These are phyloP conservation scores for Litchi chinensis DNA, from an alignment of 345 rosid genomes.

Conservation along the genomic window DNA sequence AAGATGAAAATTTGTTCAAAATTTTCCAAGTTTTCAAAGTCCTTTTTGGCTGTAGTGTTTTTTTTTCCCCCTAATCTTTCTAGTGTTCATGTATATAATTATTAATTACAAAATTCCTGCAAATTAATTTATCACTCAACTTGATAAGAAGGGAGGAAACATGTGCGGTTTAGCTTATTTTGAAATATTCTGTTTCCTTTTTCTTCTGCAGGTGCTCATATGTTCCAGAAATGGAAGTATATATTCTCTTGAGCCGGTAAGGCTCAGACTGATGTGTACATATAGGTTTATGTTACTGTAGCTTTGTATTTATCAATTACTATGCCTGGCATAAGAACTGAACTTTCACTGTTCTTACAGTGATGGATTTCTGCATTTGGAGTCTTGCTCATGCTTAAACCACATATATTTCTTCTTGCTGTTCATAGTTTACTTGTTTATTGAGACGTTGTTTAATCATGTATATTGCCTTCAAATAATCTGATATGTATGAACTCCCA, in stretches of 20 bases:
- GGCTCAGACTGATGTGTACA: not conserved
- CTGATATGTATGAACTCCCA: not conserved
- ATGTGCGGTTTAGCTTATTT: not conserved
- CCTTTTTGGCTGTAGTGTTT: not conserved
- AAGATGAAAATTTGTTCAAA: not conserved
- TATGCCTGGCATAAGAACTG: not conserved
- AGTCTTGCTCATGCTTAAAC: not conserved
- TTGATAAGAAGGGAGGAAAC: not conserved
- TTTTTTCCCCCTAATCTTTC: not conserved
- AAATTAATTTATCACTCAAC: not conserved
- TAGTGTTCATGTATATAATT: not conserved
- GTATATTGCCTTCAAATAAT: not conserved
- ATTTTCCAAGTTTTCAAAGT: not conserved
- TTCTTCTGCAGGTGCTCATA: slow-evolving; percentile 62
- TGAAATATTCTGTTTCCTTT: not conserved
- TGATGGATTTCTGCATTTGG: not conserved
- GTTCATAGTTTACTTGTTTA: not conserved
- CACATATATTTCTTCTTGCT: not conserved
- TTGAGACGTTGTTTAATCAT: not conserved
- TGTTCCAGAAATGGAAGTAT: slow-evolving; percentile 85
- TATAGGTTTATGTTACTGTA: slow-evolving; percentile 7
- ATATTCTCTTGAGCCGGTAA: slow-evolving; percentile 72
- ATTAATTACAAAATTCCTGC: not conserved
- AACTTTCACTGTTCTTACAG: not conserved
- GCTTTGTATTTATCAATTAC: slow-evolving; percentile 2